These are phyloP conservation scores for Hura crepitans DNA, from an alignment of 441 rosid species.

Conservation along the genomic window DNA sequence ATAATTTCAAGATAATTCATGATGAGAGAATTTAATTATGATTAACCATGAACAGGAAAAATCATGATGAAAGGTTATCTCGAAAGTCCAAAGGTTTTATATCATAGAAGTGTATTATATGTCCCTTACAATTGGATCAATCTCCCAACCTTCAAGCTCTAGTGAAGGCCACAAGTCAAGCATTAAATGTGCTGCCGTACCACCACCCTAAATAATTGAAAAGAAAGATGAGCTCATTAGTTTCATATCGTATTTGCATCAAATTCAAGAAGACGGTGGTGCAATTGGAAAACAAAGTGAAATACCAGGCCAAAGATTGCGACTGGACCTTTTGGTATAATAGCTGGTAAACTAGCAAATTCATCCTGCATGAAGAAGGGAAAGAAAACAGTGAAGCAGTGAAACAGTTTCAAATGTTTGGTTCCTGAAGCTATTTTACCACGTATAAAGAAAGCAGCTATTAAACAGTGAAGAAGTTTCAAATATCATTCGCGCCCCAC, in stretches of 20 bases:
- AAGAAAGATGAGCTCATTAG: background rate
- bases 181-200: conserved; percentile 83
- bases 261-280: background rate
- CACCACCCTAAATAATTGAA: conserved; percentile 55
- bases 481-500: background rate
- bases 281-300: background rate
- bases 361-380: conserved; percentile 48
- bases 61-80: background rate
- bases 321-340: conserved; percentile 65
- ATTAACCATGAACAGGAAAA: background rate
- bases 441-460: too few relatives aligned
- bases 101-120: background rate
- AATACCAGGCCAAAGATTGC: conserved; percentile 80
- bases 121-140: conserved; percentile 65
- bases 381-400: background rate
- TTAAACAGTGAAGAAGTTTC: background rate
- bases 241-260: background rate
- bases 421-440: background rate
- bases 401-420: background rate
- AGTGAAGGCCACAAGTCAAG: conserved; percentile 72
- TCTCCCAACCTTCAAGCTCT: conserved; percentile 82
- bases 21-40: background rate
- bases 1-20: background rate
- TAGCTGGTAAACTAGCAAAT: conserved; percentile 65
- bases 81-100: background rate